Percentiles rank a stretch among this genome's conserved stretches.
Evolutionary conservation across 73 alveolate genomes (phyloP).

Genomic region (Breviolum minutum): DNA sequence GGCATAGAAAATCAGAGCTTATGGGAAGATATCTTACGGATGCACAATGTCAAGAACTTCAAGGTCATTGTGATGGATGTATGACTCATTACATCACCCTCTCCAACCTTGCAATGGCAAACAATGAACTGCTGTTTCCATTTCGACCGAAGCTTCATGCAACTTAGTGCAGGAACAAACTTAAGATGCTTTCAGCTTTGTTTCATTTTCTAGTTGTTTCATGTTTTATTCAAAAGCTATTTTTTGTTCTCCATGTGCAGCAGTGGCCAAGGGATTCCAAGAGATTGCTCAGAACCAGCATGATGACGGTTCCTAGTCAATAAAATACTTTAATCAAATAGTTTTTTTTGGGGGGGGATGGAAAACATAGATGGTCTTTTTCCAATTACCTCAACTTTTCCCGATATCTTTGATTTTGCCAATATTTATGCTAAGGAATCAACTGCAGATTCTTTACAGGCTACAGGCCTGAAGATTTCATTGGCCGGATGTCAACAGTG

Average conservation of each 20-base stretch:
- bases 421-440: background rate
- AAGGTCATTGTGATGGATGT: background rate
- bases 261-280: background rate
- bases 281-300: background rate
- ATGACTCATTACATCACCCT: background rate
- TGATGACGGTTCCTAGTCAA: background rate
- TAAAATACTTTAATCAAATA: background rate
- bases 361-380: background rate
- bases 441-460: background rate
- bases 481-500: background rate
- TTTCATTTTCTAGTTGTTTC: background rate
- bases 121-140: background rate
- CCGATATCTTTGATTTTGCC: background rate
- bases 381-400: background rate
- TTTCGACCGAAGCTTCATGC: background rate
- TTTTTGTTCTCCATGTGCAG: background rate
- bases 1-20: background rate
- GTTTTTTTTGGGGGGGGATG: background rate
- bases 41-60: background rate
- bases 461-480: slow-evolving; percentile 10
- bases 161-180: background rate
- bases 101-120: background rate
- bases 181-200: no score
- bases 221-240: background rate
- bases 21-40: background rate